Evolutionary conservation across 352 stramenopile genomes (phyloP).

Genomic region (Phytophthora aleatoria): DNA sequence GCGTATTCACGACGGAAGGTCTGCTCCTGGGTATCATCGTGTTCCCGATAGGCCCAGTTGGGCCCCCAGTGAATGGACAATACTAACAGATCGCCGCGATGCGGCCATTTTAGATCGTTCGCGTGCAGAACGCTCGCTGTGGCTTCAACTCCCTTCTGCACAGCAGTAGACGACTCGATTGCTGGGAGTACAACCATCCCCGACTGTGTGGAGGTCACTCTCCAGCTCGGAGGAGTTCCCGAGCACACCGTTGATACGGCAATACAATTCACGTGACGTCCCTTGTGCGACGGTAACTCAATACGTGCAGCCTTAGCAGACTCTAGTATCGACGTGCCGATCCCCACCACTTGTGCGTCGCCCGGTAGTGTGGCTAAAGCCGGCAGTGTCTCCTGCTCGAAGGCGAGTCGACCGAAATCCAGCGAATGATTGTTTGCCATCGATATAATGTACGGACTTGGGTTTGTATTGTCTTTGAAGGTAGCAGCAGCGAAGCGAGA

Average conservation of each 20-base stretch:
- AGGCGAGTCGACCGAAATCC: conserved; percentile 45
- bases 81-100: conserved; percentile 32
- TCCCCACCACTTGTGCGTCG: conserved; percentile 25
- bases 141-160: too few relatives aligned
- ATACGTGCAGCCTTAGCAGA: conserved; percentile 24
- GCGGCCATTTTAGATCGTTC: conserved; percentile 21
- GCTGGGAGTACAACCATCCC: conserved; percentile 5
- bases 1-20: conserved; percentile 3
- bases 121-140: too few relatives aligned
- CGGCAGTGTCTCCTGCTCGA: conserved; percentile 42
- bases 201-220: conserved; percentile 24
- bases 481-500: too few relatives aligned
- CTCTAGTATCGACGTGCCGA: conserved; percentile 31
- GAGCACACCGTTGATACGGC: conserved; percentile 11
- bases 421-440: conserved; percentile 56
- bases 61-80: conserved; percentile 49
- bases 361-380: conserved; percentile 26
- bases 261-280: conserved; percentile 22
- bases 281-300: not conserved
- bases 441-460: conserved; percentile 42
- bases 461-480: not conserved
- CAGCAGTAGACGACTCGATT: too few relatives aligned
- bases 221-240: conserved; percentile 30
- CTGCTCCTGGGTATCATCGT: conserved; percentile 26
- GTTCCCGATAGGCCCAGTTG: conserved; percentile 39